A percentile compares a stretch with the other conserved stretches of the same genome.
phyloP scores from a whole-genome alignment of 352 stramenopile species.

The Pythium rhizo-oryzae region DNA sequence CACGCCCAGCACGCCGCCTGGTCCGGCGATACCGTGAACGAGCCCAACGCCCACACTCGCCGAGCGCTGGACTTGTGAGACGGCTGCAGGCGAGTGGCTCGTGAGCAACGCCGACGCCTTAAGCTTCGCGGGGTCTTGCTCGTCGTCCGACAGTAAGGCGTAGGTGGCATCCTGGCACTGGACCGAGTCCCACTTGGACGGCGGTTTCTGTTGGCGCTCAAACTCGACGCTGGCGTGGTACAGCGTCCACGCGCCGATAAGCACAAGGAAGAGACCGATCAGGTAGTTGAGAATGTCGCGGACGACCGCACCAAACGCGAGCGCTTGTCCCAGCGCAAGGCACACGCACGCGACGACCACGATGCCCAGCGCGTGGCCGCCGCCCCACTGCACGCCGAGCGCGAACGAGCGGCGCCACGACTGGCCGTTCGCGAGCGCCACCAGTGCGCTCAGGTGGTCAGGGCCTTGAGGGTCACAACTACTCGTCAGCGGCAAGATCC shows the following conservation, averaged over 20 bases:
- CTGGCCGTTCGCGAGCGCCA: slow-evolving; percentile 76
- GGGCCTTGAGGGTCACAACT: no score
- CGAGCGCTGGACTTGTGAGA: slow-evolving; percentile 20
- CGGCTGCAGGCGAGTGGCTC: slow-evolving; percentile 20
- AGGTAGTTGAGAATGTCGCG: slow-evolving; percentile 62
- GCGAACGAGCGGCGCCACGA: slow-evolving; percentile 65
- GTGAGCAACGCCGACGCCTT: slow-evolving; percentile 24
- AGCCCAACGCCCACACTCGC: slow-evolving; percentile 70
- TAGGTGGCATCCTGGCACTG: slow-evolving; percentile 64
- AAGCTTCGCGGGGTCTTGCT: slow-evolving; percentile 4
- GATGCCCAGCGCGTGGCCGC: slow-evolving; percentile 89
- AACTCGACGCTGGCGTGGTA: slow-evolving; percentile 42
- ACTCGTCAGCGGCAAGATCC: neutral
- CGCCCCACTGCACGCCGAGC: slow-evolving; percentile 87
- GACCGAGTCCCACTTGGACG: slow-evolving; percentile 54
- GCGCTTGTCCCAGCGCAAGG: slow-evolving; percentile 49
- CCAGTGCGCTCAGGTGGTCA: slow-evolving; percentile 88
- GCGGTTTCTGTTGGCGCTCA: slow-evolving; percentile 29
- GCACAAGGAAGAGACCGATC: slow-evolving; percentile 62
- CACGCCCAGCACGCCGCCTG: slow-evolving; percentile 77
- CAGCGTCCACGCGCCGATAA: slow-evolving; percentile 59
- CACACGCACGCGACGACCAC: slow-evolving; percentile 55
- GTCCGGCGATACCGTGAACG: slow-evolving; percentile 87
- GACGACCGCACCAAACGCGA: slow-evolving; percentile 34
- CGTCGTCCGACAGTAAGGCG: slow-evolving; percentile 33